phyloP scores from a whole-genome alignment of 1,284 basidiomycete species.

The Butyriboletus appendiculatus region DNA sequence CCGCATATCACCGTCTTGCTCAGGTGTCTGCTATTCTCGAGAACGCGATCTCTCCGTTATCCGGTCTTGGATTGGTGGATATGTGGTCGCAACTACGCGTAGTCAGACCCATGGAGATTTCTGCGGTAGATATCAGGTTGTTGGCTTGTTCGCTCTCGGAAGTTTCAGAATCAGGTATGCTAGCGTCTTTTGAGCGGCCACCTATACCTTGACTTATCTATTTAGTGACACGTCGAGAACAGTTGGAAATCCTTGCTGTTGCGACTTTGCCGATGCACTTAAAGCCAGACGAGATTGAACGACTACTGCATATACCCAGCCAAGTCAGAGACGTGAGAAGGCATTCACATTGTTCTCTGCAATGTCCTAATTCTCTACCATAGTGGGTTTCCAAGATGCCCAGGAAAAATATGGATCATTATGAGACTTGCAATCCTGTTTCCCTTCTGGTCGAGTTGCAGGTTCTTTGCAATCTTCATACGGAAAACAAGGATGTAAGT shows the following conservation, averaged over 20 bases:
- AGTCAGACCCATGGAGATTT: conserved; percentile 13
- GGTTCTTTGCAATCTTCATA: conserved; percentile 17
- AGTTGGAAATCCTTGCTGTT: conserved; percentile 26
- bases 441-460: conserved; percentile 29
- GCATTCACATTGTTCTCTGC: background rate
- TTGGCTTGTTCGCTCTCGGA: conserved; percentile 10
- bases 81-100: conserved; percentile 52
- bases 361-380: conserved; percentile 8
- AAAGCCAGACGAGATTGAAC: conserved; percentile 4
- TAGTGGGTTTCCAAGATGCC: conserved; percentile 20
- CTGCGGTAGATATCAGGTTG: conserved; percentile 20
- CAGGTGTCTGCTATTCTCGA: conserved; percentile 38
- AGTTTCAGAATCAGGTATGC: conserved; percentile 14
- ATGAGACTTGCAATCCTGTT: conserved; percentile 13
- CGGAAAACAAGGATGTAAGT: conserved; percentile 23
- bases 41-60: conserved; percentile 47
- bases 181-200: background rate
- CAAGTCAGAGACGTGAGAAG: conserved; percentile 27
- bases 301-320: conserved; percentile 17
- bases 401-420: background rate
- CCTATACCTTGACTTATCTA: background rate
- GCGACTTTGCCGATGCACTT: conserved; percentile 24
- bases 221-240: conserved; percentile 27
- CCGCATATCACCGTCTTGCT: conserved; percentile 36
- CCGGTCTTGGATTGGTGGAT: conserved; percentile 56